Conservation (phyloP, 2,329 filamentous ascomycete genomes). For the Alternaria alternata region DNA sequence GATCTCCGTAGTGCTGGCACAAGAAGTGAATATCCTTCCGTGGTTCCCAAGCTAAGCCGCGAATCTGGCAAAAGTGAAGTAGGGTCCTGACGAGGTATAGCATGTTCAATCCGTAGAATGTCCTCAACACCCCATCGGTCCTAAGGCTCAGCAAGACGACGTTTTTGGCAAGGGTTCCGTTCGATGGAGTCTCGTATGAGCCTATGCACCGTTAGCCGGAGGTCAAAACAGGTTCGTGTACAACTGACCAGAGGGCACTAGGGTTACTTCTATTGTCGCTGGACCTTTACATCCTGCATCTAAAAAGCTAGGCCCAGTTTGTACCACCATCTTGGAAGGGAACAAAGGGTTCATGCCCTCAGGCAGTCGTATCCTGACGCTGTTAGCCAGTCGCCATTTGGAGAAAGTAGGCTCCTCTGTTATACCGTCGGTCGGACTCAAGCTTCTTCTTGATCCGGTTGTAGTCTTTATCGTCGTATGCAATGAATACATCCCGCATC, state of each 20-base stretch:
- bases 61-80: slow-evolving; percentile 34
- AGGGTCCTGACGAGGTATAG: slow-evolving; percentile 39
- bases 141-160: slow-evolving; percentile 38
- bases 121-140: slow-evolving; percentile 30
- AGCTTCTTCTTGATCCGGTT: slow-evolving; percentile 39
- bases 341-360: slow-evolving; percentile 43
- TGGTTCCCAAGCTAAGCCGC: slow-evolving; percentile 41
- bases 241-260: slow-evolving; percentile 41
- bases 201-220: slow-evolving; percentile 27
- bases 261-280: slow-evolving; percentile 40
- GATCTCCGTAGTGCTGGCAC: slow-evolving; percentile 36
- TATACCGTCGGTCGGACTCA: slow-evolving; percentile 39
- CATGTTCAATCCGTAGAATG: slow-evolving; percentile 43
- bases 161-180: slow-evolving; percentile 33
- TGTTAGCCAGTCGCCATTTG: slow-evolving; percentile 19
- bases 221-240: background rate
- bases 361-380: slow-evolving; percentile 34
- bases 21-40: slow-evolving; percentile 40
- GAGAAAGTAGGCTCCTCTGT: background rate
- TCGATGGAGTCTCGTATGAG: slow-evolving; percentile 37
- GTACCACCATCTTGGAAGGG: slow-evolving; percentile 40
- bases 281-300: slow-evolving; percentile 37
- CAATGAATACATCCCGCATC: slow-evolving; percentile 44
- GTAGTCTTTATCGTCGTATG: slow-evolving; percentile 45
- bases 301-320: slow-evolving; percentile 43